A percentile compares a stretch with the other conserved stretches of the same genome.
Conservation (phyloP, 192 early-diverging fungal species). For the Lobosporangium transversale region DNA sequence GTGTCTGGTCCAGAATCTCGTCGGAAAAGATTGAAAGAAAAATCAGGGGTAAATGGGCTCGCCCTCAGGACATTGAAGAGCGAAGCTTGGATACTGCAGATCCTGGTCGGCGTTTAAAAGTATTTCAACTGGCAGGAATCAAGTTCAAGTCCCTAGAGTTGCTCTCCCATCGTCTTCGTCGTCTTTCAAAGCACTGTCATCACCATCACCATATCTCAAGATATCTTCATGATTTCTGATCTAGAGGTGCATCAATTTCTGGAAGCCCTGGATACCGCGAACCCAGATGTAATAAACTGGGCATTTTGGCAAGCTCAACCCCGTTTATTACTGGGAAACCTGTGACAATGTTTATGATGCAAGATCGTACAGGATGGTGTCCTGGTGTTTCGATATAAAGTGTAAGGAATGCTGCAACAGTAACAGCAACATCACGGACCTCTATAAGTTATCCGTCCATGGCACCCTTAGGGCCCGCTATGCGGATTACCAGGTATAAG, state of each 20-base stretch:
- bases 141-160: constrained; percentile 34
- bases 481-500: constrained; percentile 60
- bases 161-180: constrained; percentile 9
- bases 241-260: constrained; percentile 63
- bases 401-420: no score
- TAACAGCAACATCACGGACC: no score
- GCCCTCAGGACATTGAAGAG: constrained; percentile 48
- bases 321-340: constrained; percentile 64
- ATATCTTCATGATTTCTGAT: constrained; percentile 58
- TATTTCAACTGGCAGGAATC: constrained; percentile 35
- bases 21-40: constrained; percentile 45
- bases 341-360: constrained; percentile 60
- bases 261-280: constrained; percentile 59
- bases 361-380: constrained; percentile 55
- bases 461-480: constrained; percentile 54
- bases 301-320: constrained; percentile 61
- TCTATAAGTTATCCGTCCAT: constrained; percentile 53
- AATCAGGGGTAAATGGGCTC: constrained; percentile 52
- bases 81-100: constrained; percentile 42
- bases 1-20: constrained; percentile 46
- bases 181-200: background rate
- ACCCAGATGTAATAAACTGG: constrained; percentile 54
- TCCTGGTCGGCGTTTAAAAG: constrained; percentile 40
- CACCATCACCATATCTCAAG: constrained; percentile 4
- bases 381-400: constrained; percentile 57